Evolutionary conservation across 164 flowering plant genomes (phyloP), one percentile per base, ranked within the genome.

Genomic region (Sextonia rubra): DNA sequence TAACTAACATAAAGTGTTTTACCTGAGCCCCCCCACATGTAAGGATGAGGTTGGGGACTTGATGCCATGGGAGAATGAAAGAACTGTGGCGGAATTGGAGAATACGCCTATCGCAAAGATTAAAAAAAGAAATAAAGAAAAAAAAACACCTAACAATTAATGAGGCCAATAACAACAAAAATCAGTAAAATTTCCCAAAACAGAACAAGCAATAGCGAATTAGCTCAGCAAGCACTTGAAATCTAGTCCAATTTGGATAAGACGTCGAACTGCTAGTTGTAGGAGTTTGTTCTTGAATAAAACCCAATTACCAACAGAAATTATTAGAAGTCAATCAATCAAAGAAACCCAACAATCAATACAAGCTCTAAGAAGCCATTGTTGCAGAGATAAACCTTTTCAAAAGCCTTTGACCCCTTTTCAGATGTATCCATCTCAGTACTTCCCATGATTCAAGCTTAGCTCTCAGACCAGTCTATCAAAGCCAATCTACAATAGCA

Each of bases 1-100:
- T 12, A 15, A 52, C n/a, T 2, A 29, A 24, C 24, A 52, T 20
- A 27, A 52, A 44, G 2, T 4, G 18, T 37, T 37, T 7, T 84
- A 94, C 98, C 95, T 94, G 98, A 80, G 93, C 86, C 58, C 98
- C n/a, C 97, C 98, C 98, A 92, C 97, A 94, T 91, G 75, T 92
- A 94, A 55, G 97, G 98, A 75, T 86, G 98, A 74, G 97, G 83
- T 80, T 90, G 97, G 60, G 97, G 98, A 73, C 95, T 92, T 55
- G 97, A 90, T 47, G 94, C 90, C 85, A 92, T 77, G 1, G 79
- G 47, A 52, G 82, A 79, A 70, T 79, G 82, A 48, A 79, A 72
- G 84, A 83, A 94, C 23, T 97, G 95, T 4, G 92, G 93, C 9
- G 97, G 94, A 47, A 90, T 83, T 32, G 97, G 97, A 68, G 97